Conservation (phyloP, 148 eudicot species). For the Chenopodium album region DNA sequence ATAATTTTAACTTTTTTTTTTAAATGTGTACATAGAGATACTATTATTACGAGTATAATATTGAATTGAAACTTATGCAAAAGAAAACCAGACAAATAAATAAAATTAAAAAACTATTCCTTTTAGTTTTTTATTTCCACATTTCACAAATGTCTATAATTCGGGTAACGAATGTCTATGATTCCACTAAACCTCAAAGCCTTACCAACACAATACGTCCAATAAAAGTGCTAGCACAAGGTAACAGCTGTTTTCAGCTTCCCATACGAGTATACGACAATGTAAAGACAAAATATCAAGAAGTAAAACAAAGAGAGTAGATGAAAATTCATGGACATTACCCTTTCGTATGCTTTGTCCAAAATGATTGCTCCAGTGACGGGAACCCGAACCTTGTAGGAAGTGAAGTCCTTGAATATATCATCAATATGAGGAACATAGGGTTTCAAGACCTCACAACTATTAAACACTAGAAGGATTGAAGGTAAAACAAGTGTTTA, state of each 20-base stretch:
- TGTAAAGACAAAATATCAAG: neutral
- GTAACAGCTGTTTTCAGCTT: neutral
- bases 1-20: too few species aligned
- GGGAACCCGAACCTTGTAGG: conserved; percentile 97
- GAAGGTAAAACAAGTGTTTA: conserved; percentile 42
- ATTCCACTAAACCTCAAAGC: neutral
- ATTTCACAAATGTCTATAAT: neutral
- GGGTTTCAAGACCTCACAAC: conserved; percentile 92
- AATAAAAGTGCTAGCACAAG: neutral
- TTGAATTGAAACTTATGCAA: too few species aligned
- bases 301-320: neutral
- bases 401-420: conserved; percentile 96
- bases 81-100: too few species aligned
- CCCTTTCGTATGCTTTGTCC: conserved; percentile 85
- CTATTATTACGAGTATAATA: too few species aligned
- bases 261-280: too few species aligned
- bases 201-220: neutral
- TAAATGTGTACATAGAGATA: too few species aligned
- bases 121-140: too few species aligned
- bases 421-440: conserved; percentile 95
- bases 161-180: neutral
- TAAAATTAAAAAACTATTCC: too few species aligned
- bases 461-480: conserved; percentile 72
- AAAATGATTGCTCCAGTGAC: conserved; percentile 98
- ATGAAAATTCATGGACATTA: conserved; percentile 34